Conservation (phyloP, 2,329 filamentous ascomycete species). For the Zasmidium cellare region DNA sequence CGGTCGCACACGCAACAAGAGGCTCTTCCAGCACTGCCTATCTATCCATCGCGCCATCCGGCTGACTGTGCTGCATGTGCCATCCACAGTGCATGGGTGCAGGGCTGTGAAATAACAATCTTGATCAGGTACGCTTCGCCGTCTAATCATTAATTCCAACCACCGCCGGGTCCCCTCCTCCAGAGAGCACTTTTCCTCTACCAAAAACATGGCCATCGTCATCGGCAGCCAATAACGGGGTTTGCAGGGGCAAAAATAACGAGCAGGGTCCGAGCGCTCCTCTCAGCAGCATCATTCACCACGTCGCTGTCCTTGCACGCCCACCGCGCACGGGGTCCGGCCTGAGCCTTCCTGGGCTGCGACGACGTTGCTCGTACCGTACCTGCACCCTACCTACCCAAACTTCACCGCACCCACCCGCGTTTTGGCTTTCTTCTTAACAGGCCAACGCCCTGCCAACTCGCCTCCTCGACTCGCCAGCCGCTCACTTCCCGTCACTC, state of each 20-base stretch:
- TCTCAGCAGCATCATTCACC: background rate
- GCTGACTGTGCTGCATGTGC: background rate
- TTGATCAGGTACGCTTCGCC: background rate
- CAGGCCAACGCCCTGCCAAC: background rate
- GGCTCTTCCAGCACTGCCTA: background rate
- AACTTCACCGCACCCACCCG: background rate
- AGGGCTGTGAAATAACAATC: background rate
- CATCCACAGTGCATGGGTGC: too few species aligned
- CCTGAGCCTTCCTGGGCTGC: background rate
- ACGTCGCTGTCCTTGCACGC: background rate
- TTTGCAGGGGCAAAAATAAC: background rate
- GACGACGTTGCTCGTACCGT: background rate
- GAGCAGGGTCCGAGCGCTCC: background rate
- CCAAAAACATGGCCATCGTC: background rate
- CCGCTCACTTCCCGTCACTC: background rate
- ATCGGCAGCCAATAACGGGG: background rate
- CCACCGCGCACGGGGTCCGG: background rate
- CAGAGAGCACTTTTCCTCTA: background rate
- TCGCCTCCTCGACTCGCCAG: background rate
- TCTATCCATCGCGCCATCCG: background rate
- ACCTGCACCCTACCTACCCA: background rate
- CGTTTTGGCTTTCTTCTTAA: background rate
- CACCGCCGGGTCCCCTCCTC: background rate
- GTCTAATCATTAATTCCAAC: background rate
- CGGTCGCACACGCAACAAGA: background rate